Base-by-base conservation (phyloP, 164 flowering plant genomes). In the Pachysandra terminalis region DNA sequence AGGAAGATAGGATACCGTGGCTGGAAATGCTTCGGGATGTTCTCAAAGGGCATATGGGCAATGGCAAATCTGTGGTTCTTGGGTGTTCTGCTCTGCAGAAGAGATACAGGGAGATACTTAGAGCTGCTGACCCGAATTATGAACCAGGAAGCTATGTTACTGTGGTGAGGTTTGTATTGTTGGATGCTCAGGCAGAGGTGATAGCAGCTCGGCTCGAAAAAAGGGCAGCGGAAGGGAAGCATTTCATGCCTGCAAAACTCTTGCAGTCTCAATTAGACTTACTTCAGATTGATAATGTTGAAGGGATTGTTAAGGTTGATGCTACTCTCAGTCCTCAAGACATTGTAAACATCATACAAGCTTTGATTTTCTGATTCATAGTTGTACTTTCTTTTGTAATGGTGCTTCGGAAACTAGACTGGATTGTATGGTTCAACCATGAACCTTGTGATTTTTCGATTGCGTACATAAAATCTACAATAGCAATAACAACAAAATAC, bases 1-100 rank as follows among this genome's bases (percentile, higher is more conserved):
- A 91, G 0, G 90, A 90, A 71, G 98, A 94, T 65, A 79, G 98
- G 28, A 72, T 82, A 48, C 98, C 98, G 1, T 92, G 98, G 98
- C 94, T 91, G 28, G 83, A 85, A 78, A 70, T 68, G 6, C 77
- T 91, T 5, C 73, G 87, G 23, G 86, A 85, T 63, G 60, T 67
- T 35, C 63, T 92, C n/a, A 74, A 71, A 66, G 75, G 53, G 60
- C 32, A 57, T 61, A 25, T 86, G 59, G 28, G 25, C 0, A 45
- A 23, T 7, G 72, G 79, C 22, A 71, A 73, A 59, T 69, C 59
- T 14, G 83, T 81, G 22, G 59, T 90, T 51, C 90, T 92, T 40
- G 86, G 86, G 16, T 92, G 97, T 68, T 95, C 97, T 16, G 92
- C 98, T 14, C 72, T 95, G 73, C 79, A 78, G 70, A 84, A 79